phyloP scores from a whole-genome alignment of 2,329 filamentous ascomycete genomes.

The Pseudocercospora vitis region DNA sequence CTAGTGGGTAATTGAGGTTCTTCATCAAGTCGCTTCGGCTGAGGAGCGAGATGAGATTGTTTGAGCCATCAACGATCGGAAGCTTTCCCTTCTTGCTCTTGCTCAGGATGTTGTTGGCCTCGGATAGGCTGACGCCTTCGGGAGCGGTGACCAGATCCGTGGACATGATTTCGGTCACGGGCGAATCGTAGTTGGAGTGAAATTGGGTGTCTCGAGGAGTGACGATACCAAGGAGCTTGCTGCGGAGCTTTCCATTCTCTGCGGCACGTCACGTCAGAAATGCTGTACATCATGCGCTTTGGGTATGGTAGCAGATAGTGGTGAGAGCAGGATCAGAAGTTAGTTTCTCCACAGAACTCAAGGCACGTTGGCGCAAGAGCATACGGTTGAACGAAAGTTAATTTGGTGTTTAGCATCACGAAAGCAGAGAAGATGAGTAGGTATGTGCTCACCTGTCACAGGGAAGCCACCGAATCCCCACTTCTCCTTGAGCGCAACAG shows the following conservation, averaged over 20 bases:
- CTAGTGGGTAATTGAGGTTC: slow-evolving; percentile 94
- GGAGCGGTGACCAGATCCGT: slow-evolving; percentile 88
- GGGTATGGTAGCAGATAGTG: neutral
- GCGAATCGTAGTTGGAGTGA: slow-evolving; percentile 69
- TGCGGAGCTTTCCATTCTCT: slow-evolving; percentile 92
- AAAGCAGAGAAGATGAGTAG: slow-evolving; percentile 34
- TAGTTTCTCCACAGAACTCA: slow-evolving; percentile 38
- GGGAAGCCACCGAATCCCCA: slow-evolving; percentile 99
- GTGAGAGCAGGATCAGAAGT: slow-evolving; percentile 30
- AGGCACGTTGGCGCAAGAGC: slow-evolving; percentile 52
- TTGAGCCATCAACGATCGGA: slow-evolving; percentile 51
- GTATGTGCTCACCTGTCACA: slow-evolving; percentile 77
- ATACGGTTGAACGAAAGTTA: slow-evolving; percentile 99
- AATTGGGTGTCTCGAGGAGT: slow-evolving; percentile 98
- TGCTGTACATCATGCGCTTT: neutral
- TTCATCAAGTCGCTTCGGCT: slow-evolving; percentile 96
- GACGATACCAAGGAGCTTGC: slow-evolving; percentile 95
- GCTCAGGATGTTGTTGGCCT: slow-evolving; percentile 90
- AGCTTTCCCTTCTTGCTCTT: slow-evolving; percentile 89
- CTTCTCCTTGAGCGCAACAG: slow-evolving; percentile 89
- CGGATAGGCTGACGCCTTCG: slow-evolving; percentile 75
- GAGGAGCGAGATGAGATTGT: slow-evolving; percentile 72
- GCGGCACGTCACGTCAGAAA: slow-evolving; percentile 23
- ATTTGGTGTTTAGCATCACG: slow-evolving; percentile 76
- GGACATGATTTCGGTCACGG: slow-evolving; percentile 90